Percentiles rank a stretch among this genome's conserved stretches.
These are phyloP conservation scores for Vitis riparia DNA, from an alignment of 164 flowering plant species.

Conservation along the genomic window DNA sequence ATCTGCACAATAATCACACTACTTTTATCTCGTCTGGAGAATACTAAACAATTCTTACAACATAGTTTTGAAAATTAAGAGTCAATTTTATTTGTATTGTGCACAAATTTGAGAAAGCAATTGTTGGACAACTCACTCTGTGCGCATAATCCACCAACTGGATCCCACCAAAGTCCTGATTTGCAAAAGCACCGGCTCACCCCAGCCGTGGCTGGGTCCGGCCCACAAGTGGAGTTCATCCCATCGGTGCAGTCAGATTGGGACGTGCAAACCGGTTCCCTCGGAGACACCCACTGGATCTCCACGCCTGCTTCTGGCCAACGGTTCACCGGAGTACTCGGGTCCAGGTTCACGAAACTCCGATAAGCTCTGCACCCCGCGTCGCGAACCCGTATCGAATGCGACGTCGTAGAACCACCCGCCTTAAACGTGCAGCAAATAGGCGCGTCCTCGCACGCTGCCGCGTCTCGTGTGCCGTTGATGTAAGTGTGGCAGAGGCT, in stretches of 20 bases:
- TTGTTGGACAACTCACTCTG: conserved; percentile 25
- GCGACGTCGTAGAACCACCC: conserved; percentile 49
- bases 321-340: conserved; percentile 25
- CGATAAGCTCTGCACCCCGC: conserved; percentile 49
- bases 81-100: not conserved
- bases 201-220: conserved; percentile 25
- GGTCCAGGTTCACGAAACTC: conserved; percentile 50
- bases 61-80: not conserved
- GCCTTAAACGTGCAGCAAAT: conserved; percentile 51
- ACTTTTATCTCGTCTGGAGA: not conserved
- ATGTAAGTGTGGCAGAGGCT: conserved; percentile 51
- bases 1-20: conserved; percentile 17
- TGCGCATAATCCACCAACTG: conserved; percentile 37
- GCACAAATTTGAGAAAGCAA: not conserved
- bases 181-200: conserved; percentile 47
- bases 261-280: conserved; percentile 39
- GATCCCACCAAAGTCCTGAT: conserved; percentile 46
- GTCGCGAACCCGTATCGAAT: conserved; percentile 37
- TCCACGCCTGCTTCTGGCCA: conserved; percentile 57
- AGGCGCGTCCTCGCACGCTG: conserved; percentile 24
- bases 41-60: too few relatives aligned
- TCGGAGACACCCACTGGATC: conserved; percentile 51
- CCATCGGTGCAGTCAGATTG: conserved; percentile 40
- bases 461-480: conserved; percentile 22
- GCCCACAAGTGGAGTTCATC: conserved; percentile 37